phyloP scores from a whole-genome alignment of 2,329 filamentous ascomycete genomes.

The Penicillium sp. region DNA sequence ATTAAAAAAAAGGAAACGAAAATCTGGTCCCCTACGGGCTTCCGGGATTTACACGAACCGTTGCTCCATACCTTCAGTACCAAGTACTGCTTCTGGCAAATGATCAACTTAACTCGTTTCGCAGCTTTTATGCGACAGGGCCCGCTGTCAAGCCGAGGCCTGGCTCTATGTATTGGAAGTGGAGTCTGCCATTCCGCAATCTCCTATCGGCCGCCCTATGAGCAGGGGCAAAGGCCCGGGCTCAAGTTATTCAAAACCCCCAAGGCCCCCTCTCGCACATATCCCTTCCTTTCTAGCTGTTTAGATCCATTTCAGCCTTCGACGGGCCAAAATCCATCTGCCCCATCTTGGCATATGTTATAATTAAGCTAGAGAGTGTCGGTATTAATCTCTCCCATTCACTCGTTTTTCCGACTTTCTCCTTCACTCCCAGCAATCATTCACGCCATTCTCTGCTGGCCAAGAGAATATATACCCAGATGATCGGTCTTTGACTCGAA shows the following conservation, averaged over 20 bases:
- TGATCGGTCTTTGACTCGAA: conserved; percentile 10
- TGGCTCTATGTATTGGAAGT: conserved; percentile 8
- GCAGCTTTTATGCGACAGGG: not conserved
- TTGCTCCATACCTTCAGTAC: not conserved
- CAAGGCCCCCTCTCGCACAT: conserved; percentile 7
- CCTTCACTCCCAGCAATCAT: conserved; percentile 10
- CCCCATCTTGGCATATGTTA: conserved; percentile 14
- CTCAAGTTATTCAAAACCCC: conserved; percentile 18
- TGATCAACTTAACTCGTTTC: conserved; percentile 11
- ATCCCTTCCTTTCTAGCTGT: conserved; percentile 11
- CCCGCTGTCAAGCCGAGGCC: conserved; percentile 14
- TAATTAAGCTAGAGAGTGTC: conserved; percentile 1
- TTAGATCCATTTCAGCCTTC: conserved; percentile 9
- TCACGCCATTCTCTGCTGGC: conserved; percentile 11
- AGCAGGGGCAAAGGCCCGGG: conserved; percentile 4
- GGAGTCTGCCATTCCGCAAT: conserved; percentile 13
- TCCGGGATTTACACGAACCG: conserved; percentile 4
- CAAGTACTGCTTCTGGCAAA: conserved; percentile 7
- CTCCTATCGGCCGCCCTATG: conserved; percentile 15
- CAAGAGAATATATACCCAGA: conserved; percentile 13
- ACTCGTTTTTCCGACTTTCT: conserved; percentile 8
- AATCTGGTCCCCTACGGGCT: conserved; percentile 1
- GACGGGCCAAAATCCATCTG: not conserved
- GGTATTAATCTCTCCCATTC: not conserved
- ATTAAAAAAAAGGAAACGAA: conserved; percentile 7